phyloP scores from a whole-genome alignment of 73 alveolate genomes.

The Tetrahymena elliotti region DNA sequence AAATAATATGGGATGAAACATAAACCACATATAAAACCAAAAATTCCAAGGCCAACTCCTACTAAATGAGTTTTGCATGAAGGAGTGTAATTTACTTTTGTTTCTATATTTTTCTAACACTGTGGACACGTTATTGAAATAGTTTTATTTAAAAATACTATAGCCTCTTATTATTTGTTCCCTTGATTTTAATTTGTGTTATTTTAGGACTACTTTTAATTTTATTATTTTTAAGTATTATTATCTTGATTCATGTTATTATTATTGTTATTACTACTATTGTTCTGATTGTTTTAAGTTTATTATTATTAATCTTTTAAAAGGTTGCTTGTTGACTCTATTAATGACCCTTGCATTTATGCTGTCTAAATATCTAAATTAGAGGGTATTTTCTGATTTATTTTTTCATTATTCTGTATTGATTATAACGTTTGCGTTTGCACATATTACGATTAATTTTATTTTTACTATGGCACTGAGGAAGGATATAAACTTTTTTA shows the following conservation, averaged over 20 bases:
- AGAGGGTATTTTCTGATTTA: neutral
- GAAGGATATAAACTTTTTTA: neutral
- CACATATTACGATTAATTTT: neutral
- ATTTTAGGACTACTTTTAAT: neutral
- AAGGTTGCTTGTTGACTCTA: neutral
- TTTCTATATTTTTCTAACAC: neutral
- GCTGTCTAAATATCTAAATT: neutral
- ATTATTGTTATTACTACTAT: neutral
- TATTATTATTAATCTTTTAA: neutral
- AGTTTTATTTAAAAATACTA: neutral
- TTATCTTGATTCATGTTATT: neutral
- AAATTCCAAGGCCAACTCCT: neutral
- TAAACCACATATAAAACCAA: neutral
- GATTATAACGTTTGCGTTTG: neutral
- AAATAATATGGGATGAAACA: neutral
- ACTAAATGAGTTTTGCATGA: neutral
- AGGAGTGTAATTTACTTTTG: neutral
- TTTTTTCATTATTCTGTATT: neutral
- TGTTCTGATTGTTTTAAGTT: neutral
- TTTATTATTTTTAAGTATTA: neutral
- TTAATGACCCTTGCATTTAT: neutral
- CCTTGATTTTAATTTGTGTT: neutral
- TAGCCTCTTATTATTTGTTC: neutral
- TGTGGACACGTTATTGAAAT: neutral
- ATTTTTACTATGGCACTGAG: neutral